Base-by-base conservation (phyloP, 257 asterid genomes). In the Lantana camara region DNA sequence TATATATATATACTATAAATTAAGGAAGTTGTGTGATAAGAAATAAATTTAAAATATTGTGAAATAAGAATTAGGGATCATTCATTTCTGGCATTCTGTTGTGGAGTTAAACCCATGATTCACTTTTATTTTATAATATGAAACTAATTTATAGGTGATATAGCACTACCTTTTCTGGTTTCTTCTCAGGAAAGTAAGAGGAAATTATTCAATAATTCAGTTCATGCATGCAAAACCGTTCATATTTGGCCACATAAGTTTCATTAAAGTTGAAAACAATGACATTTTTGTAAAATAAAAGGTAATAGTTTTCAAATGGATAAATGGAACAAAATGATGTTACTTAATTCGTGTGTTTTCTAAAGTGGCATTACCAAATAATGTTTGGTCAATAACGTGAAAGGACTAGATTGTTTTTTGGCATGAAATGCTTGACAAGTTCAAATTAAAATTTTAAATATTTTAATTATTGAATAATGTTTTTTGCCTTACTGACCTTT, bases 361-460 rank as follows among this genome's bases (percentile, higher is more conserved):
- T 14, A 8, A 53, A n/a, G 21, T 53, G 21, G 22, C 13, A 14
- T 23, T 23, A 20, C 22, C 40, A 53, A 29, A 14, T 5, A n/a
- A 11, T 9, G 37, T 32, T 24, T 38, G 27, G 73, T 60, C 76
- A 73, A 53, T 70, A 58, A 68, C 77, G 68, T 74, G 60, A 15
- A 22, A 32, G 20, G 40, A 52, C 5, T 21, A 35, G n/a, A 29
- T 37, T 40, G 30, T 56, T 50, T 32, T 69, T 65, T 61, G n/a
- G n/a, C n/a, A n/a, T n/a, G n/a, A n/a, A n/a, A n/a, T n/a, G n/a
- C n/a, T n/a, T n/a, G n/a, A n/a, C n/a, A n/a, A n/a, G n/a, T n/a
- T n/a, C n/a, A n/a, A n/a, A n/a, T n/a, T n/a, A n/a, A n/a, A n/a
- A n/a, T n/a, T n/a, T n/a, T n/a, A n/a, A n/a, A n/a, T n/a, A n/a